These are phyloP conservation scores for Rubus parviflorus DNA, from an alignment of 306 rosid genomes.

Conservation along the genomic window DNA sequence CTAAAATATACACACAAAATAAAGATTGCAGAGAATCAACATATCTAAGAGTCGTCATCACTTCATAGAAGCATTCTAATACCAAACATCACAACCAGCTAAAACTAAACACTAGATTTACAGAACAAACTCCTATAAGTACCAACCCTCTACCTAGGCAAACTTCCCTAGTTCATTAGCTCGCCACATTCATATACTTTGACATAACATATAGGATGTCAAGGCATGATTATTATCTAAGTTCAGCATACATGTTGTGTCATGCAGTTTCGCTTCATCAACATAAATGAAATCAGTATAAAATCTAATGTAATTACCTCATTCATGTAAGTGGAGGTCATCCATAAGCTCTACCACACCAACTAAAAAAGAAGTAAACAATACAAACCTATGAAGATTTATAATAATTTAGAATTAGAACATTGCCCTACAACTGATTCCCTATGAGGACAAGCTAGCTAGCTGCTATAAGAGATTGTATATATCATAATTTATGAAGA, in stretches of 20 bases:
- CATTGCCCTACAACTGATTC: too few relatives aligned
- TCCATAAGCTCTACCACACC: not conserved
- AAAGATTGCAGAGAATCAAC: slow-evolving; percentile 3
- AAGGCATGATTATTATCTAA: not conserved
- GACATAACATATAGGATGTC: not conserved
- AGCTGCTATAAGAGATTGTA: not conserved
- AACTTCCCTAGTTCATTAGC: not conserved
- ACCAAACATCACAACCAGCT: not conserved
- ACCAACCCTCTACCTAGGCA: not conserved
- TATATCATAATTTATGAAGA: not conserved
- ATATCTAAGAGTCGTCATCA: not conserved
- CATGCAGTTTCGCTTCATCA: too few relatives aligned
- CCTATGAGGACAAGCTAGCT: not conserved
- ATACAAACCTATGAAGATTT: not conserved
- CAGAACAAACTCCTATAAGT: not conserved
- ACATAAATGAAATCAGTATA: too few relatives aligned
- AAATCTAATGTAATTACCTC: not conserved
- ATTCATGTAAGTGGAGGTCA: not conserved
- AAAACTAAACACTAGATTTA: not conserved
- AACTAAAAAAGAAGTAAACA: not conserved
- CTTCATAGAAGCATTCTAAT: not conserved
- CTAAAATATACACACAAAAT: not conserved
- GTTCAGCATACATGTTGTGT: too few relatives aligned
- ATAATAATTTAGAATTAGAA: too few relatives aligned
- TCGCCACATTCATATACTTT: not conserved